Evolutionary conservation across 768 basidiomycete genomes (phyloP).

Genomic region (Tricholoma sp.): DNA sequence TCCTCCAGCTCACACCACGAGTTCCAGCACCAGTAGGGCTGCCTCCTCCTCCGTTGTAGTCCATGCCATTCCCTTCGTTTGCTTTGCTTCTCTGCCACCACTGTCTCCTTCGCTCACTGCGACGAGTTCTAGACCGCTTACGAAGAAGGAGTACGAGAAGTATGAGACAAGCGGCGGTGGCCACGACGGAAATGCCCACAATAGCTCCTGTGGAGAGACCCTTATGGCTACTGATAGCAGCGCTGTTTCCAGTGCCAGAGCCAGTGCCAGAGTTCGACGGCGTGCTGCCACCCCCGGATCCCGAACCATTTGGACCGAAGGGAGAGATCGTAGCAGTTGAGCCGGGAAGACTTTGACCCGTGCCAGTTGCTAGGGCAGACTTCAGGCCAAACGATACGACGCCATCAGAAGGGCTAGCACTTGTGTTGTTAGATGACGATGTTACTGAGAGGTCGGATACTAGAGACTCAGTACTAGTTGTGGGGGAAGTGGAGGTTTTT

Average conservation of each 20-base stretch:
- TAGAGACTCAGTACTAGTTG: neutral
- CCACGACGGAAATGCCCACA: slow-evolving; percentile 37
- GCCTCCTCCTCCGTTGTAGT: slow-evolving; percentile 21
- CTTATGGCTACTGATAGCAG: neutral
- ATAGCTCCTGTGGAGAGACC: slow-evolving; percentile 17
- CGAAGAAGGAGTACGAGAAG: slow-evolving; percentile 41
- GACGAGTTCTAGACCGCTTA: slow-evolving; percentile 37
- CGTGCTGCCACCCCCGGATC: slow-evolving; percentile 1
- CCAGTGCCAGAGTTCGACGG: neutral
- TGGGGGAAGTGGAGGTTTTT: neutral
- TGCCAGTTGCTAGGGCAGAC: slow-evolving; percentile 2
- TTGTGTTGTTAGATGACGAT: neutral
- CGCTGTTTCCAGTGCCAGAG: neutral
- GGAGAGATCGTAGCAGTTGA: neutral
- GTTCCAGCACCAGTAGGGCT: slow-evolving; percentile 13
- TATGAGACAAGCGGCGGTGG: slow-evolving; percentile 28
- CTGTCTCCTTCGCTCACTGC: slow-evolving; percentile 33
- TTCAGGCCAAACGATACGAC: neutral
- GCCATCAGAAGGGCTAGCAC: neutral
- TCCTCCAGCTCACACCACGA: slow-evolving; percentile 30
- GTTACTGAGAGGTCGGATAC: neutral
- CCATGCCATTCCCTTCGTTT: slow-evolving; percentile 1
- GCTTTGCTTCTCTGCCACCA: slow-evolving; percentile 40
- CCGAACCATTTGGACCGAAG: neutral
- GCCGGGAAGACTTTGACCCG: neutral